phyloP scores from a whole-genome alignment of 352 stramenopile species.

The Elongisporangium prolatum region DNA sequence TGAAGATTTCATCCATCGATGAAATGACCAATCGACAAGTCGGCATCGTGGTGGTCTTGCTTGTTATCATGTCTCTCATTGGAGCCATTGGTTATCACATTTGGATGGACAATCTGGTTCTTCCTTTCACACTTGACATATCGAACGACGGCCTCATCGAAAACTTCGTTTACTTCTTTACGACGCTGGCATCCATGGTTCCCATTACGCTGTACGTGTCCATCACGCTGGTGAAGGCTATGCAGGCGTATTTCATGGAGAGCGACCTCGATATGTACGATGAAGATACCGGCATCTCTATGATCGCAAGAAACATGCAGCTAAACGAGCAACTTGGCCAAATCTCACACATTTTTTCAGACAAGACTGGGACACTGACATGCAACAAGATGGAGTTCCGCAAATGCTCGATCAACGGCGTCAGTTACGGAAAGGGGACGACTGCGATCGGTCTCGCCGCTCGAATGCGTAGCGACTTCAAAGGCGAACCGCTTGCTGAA shows the following conservation, averaged over 20 bases:
- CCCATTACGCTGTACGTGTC: conserved; percentile 88
- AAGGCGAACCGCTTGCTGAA: conserved; percentile 32
- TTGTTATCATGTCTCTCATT: conserved; percentile 64
- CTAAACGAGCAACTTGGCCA: conserved; percentile 86
- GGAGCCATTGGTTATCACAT: conserved; percentile 58
- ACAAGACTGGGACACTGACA: conserved; percentile 85
- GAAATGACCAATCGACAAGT: conserved; percentile 86
- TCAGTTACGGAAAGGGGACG: conserved; percentile 80
- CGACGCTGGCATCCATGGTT: conserved; percentile 78
- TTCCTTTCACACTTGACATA: conserved; percentile 39
- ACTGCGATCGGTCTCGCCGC: conserved; percentile 77
- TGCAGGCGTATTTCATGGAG: conserved; percentile 88
- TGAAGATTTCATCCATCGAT: conserved; percentile 83
- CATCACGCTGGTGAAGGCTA: conserved; percentile 85
- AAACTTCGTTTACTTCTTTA: conserved; percentile 85
- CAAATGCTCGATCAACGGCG: conserved; percentile 80
- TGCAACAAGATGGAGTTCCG: conserved; percentile 91
- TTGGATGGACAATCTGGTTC: conserved; percentile 33
- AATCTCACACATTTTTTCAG: conserved; percentile 98
- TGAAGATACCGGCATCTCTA: conserved; percentile 49
- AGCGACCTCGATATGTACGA: conserved; percentile 85
- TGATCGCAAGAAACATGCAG: conserved; percentile 84
- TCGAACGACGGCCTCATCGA: conserved; percentile 41
- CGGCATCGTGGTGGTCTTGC: conserved; percentile 70
- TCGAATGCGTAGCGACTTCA: conserved; percentile 58